Base-by-base conservation (phyloP, 208 protist genomes). In the Leishmania martiniquensis region DNA sequence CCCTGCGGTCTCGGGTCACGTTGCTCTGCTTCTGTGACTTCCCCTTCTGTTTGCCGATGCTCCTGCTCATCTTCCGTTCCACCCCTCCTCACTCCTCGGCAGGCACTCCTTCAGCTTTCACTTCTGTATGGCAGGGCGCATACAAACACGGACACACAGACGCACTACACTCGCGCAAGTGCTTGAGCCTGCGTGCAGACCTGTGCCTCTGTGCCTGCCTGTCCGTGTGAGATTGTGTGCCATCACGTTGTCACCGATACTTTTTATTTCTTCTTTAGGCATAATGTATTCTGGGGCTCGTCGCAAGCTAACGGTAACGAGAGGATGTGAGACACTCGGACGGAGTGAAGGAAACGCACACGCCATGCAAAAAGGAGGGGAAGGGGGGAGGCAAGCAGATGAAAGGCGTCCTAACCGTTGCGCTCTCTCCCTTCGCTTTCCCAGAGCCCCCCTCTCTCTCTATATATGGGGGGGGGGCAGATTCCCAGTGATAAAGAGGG, bases 61-160 rank as follows among this genome's bases (percentile, higher is more conserved):
- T 0, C n/a, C n/a, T 12, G 9, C 55, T 10, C n/a, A 6, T 0
- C 9, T 25, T 17, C 17, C 51, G 4, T 17, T 55, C 51, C 51
- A 4, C 17, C 51, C 0, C 51, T 17, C 1, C 51, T 17, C 51
- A 12, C 51, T 55, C 51, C 4, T 20, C 4, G 1, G 12, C 5
- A 12, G n/a, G 0, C 10, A 34, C n/a, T 51, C 47, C 47, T 51
- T 0, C 4, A 51, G 3, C 47, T 51, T 51, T 0, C 47, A 51
- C 15, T 7, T 13, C 47, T 51, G 47, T 51, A 42, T 32, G 2
- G 45, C n/a, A 51, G 45, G 45, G 55, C 12, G 0, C 37, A 72
- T 57, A 29, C 55, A 59, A 13, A 55, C 76, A 37, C 55, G 47
- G 34, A 20, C 57, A 70, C 29, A 57, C 55, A 59, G 69, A 75